phyloP scores from a whole-genome alignment of 257 asterid genomes.

The Scutellaria baicalensis region DNA sequence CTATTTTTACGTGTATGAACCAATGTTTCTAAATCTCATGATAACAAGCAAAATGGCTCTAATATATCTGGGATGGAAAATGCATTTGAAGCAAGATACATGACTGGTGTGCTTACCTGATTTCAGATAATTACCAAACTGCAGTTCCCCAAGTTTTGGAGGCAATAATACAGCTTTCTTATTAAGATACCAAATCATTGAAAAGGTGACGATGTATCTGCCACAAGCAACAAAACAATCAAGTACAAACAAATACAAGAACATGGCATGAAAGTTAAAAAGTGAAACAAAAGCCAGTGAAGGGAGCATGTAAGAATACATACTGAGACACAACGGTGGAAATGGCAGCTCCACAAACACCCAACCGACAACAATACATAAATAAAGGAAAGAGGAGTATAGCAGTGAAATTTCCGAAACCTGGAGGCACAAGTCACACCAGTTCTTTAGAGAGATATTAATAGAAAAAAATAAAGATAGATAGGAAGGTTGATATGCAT shows the following conservation, averaged over 20 bases:
- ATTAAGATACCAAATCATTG: slow-evolving; percentile 70
- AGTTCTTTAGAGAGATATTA: neutral
- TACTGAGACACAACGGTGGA: slow-evolving; percentile 91
- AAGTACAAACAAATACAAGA: neutral
- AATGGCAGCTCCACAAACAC: slow-evolving; percentile 94
- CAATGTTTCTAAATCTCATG: neutral
- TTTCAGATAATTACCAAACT: slow-evolving; percentile 77
- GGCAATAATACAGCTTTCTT: slow-evolving; percentile 66
- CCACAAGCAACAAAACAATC: slow-evolving; percentile 14
- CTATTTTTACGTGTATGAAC: neutral
- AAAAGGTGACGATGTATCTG: slow-evolving; percentile 67
- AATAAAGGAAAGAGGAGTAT: slow-evolving; percentile 71
- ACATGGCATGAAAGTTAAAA: slow-evolving; percentile 5
- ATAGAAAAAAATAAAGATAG: neutral
- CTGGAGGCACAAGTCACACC: slow-evolving; percentile 39
- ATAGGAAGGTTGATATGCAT: neutral
- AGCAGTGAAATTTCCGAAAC: slow-evolving; percentile 74
- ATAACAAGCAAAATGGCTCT: neutral
- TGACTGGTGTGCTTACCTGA: slow-evolving; percentile 49
- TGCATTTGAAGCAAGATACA: neutral
- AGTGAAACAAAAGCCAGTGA: slow-evolving; percentile 5
- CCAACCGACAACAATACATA: slow-evolving; percentile 58
- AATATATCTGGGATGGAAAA: neutral
- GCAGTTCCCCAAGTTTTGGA: slow-evolving; percentile 71
- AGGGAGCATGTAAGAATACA: slow-evolving; percentile 20